phyloP scores from a whole-genome alignment of 139 green algal species.

The Ettlia oleoabundans region DNA sequence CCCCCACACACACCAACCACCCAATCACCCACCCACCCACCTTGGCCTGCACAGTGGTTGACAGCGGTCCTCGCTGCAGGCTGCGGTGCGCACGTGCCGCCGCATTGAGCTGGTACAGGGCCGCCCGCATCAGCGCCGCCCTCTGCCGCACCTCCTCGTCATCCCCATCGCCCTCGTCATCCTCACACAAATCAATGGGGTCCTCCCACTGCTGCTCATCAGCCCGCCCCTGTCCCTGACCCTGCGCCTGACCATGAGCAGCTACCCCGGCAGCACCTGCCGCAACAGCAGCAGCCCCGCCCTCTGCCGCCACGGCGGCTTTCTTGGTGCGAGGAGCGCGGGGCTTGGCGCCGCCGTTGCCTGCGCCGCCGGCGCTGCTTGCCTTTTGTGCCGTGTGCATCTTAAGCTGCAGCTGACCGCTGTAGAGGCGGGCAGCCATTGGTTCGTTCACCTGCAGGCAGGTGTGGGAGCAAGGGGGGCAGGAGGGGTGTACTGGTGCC shows the following conservation, averaged over 20 bases:
- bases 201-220: neutral
- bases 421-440: neutral
- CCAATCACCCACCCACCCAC: neutral
- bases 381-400: slow-evolving; percentile 26
- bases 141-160: neutral
- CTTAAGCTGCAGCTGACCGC: slow-evolving; percentile 5
- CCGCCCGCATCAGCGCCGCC: neutral
- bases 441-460: slow-evolving; percentile 28
- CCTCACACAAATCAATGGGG: neutral
- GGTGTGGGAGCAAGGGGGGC: neutral
- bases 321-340: neutral
- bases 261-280: neutral
- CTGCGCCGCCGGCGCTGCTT: neutral
- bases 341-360: neutral
- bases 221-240: neutral
- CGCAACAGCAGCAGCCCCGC: neutral
- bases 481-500: neutral
- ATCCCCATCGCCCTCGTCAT: neutral
- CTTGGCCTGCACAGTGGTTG: slow-evolving; percentile 8
- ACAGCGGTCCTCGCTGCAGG: slow-evolving; percentile 2
- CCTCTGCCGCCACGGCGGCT: neutral
- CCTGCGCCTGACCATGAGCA: neutral
- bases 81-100: neutral
- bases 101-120: slow-evolving; percentile 33
- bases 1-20: too few relatives aligned